Conservation (phyloP, 331 rosid genomes). For the Malus hybrid region DNA sequence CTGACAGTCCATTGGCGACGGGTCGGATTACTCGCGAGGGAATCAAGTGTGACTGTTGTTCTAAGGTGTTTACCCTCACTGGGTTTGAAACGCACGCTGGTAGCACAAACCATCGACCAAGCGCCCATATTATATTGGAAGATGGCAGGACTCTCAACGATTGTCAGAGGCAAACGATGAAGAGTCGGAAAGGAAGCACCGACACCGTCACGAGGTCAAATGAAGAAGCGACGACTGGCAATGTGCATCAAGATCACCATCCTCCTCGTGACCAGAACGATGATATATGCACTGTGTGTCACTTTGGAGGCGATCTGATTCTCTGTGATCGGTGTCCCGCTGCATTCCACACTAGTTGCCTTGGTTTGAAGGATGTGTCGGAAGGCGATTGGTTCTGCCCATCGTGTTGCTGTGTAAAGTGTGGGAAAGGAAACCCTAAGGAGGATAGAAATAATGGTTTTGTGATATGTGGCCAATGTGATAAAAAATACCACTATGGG, state of each 20-base stretch:
- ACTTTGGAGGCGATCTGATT: slow-evolving; percentile 44
- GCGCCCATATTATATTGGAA: slow-evolving; percentile 41
- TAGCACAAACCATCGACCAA: slow-evolving; percentile 52
- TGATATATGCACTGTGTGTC: slow-evolving; percentile 43
- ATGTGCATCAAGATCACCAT: neutral
- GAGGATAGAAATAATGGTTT: neutral
- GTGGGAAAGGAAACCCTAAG: slow-evolving; percentile 12
- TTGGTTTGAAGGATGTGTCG: slow-evolving; percentile 33
- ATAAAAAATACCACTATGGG: slow-evolving; percentile 29
- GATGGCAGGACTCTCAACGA: slow-evolving; percentile 51
- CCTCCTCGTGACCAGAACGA: slow-evolving; percentile 29
- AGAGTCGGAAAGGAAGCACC: neutral
- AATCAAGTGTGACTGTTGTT: slow-evolving; percentile 57
- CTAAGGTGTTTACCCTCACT: slow-evolving; percentile 15
- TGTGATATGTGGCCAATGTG: slow-evolving; percentile 49
- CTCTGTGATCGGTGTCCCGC: slow-evolving; percentile 61
- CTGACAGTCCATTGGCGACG: neutral
- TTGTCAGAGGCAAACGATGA: slow-evolving; percentile 31
- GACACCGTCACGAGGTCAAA: neutral
- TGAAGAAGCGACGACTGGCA: neutral
- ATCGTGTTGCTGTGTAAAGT: slow-evolving; percentile 47
- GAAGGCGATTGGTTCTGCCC: slow-evolving; percentile 71
- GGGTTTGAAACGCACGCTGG: slow-evolving; percentile 56
- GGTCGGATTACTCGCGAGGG: slow-evolving; percentile 40
- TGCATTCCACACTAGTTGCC: slow-evolving; percentile 39